phyloP scores from a whole-genome alignment of 2,329 filamentous ascomycete genomes.

The Colletotrichum sp. region DNA sequence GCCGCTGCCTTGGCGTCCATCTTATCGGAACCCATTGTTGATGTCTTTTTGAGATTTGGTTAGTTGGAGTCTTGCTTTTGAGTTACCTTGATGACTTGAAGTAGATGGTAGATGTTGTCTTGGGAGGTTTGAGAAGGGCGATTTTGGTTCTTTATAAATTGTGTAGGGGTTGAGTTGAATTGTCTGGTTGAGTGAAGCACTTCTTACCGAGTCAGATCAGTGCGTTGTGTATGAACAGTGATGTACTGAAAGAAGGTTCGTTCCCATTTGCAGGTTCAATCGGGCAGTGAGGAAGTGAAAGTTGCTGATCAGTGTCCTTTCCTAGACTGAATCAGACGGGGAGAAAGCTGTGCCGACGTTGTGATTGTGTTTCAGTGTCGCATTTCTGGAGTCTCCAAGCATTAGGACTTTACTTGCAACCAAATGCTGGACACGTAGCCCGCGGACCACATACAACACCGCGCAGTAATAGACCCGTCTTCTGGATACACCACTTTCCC shows the following conservation, averaged over 20 bases:
- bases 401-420: neutral
- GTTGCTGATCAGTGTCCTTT: no score
- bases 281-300: fast-evolving
- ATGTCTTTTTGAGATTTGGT: neutral
- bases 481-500: no score
- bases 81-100: neutral
- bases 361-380: fast-evolving
- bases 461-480: no score
- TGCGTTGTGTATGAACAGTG: no score
- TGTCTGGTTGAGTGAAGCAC: neutral
- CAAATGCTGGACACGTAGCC: neutral
- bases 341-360: neutral
- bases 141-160: neutral
- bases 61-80: fast-evolving
- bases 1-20: neutral
- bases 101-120: neutral
- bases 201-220: fast-evolving
- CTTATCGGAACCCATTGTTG: neutral
- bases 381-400: neutral
- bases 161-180: neutral
- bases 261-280: neutral
- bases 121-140: neutral
- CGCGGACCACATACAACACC: no score
- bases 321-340: no score
- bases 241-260: neutral